Evolutionary conservation across 768 basidiomycete species (phyloP).

Genomic region (Pleurotus tuoliensis): DNA sequence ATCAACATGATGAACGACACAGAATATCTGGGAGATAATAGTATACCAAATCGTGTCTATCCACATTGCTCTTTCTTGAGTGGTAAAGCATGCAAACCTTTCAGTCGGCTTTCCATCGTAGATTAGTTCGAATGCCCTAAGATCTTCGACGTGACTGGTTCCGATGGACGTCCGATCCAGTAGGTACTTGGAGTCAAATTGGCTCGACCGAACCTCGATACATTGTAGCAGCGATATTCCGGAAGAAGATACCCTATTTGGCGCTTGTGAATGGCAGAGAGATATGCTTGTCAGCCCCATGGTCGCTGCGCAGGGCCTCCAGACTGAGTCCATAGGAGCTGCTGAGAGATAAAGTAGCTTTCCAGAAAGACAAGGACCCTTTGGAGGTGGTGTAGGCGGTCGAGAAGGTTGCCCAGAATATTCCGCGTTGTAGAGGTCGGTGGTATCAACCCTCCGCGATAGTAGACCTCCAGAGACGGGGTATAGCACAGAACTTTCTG

Average conservation of each 20-base stretch:
- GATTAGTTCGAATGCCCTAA: conserved; percentile 61
- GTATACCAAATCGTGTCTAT: conserved; percentile 70
- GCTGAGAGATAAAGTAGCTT: background rate
- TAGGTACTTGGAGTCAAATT: conserved; percentile 42
- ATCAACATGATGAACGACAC: background rate
- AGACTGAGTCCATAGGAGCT: conserved; percentile 8
- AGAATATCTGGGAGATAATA: background rate
- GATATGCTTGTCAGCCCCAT: conserved; percentile 30
- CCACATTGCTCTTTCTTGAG: conserved; percentile 67
- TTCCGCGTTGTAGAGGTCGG: conserved; percentile 15
- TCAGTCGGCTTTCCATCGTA: conserved; percentile 51
- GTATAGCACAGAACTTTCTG: background rate
- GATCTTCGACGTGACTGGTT: conserved; percentile 29
- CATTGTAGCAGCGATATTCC: conserved; percentile 49
- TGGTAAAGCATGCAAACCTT: conserved; percentile 58
- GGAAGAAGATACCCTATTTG: conserved; percentile 27
- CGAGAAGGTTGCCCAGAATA: conserved; percentile 2
- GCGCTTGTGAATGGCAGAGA: conserved; percentile 43
- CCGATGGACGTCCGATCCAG: conserved; percentile 30
- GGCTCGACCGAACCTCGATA: conserved; percentile 58
- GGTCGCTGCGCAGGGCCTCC: conserved; percentile 43
- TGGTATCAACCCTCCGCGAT: conserved; percentile 6
- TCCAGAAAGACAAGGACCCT: background rate
- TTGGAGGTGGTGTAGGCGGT: conserved; percentile 2
- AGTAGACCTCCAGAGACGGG: no score